Base-by-base conservation (phyloP, 371 early-diverging fungal genomes). In the Zychaea mexicana region DNA sequence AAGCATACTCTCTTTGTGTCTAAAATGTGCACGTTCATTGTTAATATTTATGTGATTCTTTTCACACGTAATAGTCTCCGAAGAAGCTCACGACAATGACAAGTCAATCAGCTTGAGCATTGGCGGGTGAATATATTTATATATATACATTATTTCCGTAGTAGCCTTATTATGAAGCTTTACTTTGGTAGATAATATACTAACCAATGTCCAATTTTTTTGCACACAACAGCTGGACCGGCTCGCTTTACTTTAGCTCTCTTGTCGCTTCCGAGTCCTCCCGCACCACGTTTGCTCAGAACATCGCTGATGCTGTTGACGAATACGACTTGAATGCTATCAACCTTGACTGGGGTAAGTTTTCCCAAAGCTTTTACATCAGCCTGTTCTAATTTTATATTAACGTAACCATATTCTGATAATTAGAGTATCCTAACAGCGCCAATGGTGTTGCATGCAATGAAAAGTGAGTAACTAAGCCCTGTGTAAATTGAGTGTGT, bases 311-410 rank as follows among this genome's bases (percentile, higher is more conserved):
- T 21, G 27, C 67, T 26, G 78, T 85, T 17, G 64, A 74, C 5
- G 59, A 83, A 15, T 83, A 75, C 47, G 49, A 75, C n/a, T 69
- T 89, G 19, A 86, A 88, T 67, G 90, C 87, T 12, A 67, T 84
- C 33, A 84, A 85, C 58, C 67, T 85, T 55, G 87, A 86, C 62
- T 86, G 84, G 84, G 81, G 79, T 79, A 79, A 64, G 26, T 13
- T 57, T 36, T n/a, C 31, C 33, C 21, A n/a, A n/a, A n/a, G n/a
- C n/a, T n/a, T n/a, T n/a, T n/a, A n/a, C n/a, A n/a, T n/a, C n/a
- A n/a, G n/a, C 10, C 42, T 32, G 19, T 52, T 21, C 8, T 13
- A 15, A 0, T 31, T 3, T 27, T 52, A 8, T 42, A 53, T 19
- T 45, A 32, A 10, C 3, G 46, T 1, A 46, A 45, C 24, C 33